Base-by-base conservation (phyloP, 106 monocot species). In the Posidonia australis region DNA sequence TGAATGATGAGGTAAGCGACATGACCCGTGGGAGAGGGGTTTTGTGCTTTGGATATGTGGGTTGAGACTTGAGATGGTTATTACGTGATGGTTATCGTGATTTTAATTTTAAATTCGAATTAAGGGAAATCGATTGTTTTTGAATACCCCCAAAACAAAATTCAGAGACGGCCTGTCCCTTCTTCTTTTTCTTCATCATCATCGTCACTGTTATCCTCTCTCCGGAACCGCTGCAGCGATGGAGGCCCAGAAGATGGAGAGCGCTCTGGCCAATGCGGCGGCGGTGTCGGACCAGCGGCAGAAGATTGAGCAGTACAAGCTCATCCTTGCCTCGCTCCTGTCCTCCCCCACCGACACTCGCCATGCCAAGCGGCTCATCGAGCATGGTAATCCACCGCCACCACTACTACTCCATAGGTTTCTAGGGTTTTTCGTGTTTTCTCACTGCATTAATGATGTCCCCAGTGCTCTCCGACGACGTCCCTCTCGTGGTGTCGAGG, bases 281-380 rank as follows among this genome's bases (percentile, higher is more conserved):
- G 60, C 82, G 45, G 87, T 90, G 51, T 13, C 84, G 10, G 96
- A 98, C 63, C 96, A 90, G 76, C 52, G 87, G 67, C 96, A 85
- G 49, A 90, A 98, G 81, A 87, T 98, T 60, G 96, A 98, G 73
- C 84, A 90, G 77, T 98, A 98, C 84, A 87, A 77, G 76, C 72
- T 62, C 62, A 83, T 98, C 67, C 84, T 98, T 28, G 63, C 87
- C 75, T 84, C 96, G 65, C 63, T 98, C 58, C 71, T 87, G 64
- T 79, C 94, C 42, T 74, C 85, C 26, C 65, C 36, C 36, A 36
- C 82, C 13, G 87, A 90, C 58, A 72, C 78, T 70, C 26, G 65
- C 62, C 81, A 84, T 22, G 82, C 87, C 72, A 98, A 87, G 81
- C 87, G 84, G 44, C 83, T 98, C 84, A 80, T 98, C 77, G 90